These are phyloP conservation scores for Candida methanosorbosa DNA, from an alignment of 805 yeast species.

Conservation along the genomic window DNA sequence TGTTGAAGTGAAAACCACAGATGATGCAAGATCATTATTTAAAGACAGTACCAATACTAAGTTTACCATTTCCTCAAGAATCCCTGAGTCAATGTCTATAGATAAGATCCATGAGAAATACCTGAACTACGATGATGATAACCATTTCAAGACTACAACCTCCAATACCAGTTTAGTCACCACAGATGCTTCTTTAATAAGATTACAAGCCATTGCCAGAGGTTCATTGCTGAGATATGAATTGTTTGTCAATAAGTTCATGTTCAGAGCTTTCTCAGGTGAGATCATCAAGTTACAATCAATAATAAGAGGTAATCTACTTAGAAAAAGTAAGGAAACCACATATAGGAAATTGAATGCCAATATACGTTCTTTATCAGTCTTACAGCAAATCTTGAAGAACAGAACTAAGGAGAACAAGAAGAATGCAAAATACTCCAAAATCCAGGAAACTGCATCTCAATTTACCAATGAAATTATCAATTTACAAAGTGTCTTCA, in stretches of 20 bases:
- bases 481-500: constrained; percentile 25
- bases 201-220: constrained; percentile 60
- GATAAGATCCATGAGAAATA: constrained; percentile 23
- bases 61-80: not conserved
- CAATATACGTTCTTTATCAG: constrained; percentile 23
- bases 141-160: too few relatives aligned
- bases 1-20: not conserved
- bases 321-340: constrained; percentile 17
- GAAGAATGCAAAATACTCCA: constrained; percentile 1
- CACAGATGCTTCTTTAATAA: constrained; percentile 11
- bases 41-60: constrained; percentile 6
- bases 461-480: constrained; percentile 15
- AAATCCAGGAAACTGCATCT: constrained; percentile 8
- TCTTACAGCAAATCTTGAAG: constrained; percentile 32
- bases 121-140: constrained; percentile 2
- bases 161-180: constrained; percentile 6
- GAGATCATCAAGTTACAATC: constrained; percentile 43
- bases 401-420: constrained; percentile 15
- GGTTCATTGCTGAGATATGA: constrained; percentile 61
- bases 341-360: constrained; percentile 6
- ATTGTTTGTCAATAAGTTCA: constrained; percentile 52
- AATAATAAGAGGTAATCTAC: constrained; percentile 39
- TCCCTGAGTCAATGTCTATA: constrained; percentile 11
- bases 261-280: constrained; percentile 48
- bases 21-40: constrained; percentile 16